These are phyloP conservation scores for Citrus reticulata DNA, from an alignment of 345 rosid genomes.

Conservation along the genomic window DNA sequence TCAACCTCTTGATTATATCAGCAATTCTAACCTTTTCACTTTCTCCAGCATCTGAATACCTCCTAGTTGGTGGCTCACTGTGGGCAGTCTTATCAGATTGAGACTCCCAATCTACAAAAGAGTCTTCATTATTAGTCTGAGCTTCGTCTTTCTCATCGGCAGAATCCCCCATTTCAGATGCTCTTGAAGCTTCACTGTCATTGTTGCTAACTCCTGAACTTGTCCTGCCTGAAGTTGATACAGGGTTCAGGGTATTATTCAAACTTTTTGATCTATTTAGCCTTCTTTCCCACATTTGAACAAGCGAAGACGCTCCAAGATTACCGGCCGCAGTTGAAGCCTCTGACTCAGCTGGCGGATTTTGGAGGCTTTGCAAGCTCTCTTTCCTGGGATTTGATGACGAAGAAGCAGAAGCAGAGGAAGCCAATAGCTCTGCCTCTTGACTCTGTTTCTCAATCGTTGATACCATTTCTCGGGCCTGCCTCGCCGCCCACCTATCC, in stretches of 20 bases:
- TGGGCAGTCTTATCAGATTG: slow-evolving; percentile 9
- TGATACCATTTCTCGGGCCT: slow-evolving; percentile 38
- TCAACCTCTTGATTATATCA: slow-evolving; percentile 62
- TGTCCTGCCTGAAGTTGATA: slow-evolving; percentile 17
- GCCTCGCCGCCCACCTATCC: slow-evolving; percentile 43
- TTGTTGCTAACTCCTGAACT: slow-evolving; percentile 15
- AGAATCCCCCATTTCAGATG: slow-evolving; percentile 17
- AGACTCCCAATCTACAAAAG: slow-evolving; percentile 30
- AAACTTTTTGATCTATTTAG: slow-evolving; percentile 36
- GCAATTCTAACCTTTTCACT: slow-evolving; percentile 54
- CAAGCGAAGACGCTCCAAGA: slow-evolving; percentile 75
- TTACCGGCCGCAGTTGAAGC: slow-evolving; percentile 5
- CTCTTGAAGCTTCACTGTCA: slow-evolving; percentile 14
- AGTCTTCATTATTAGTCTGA: slow-evolving; percentile 14
- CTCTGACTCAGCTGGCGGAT: slow-evolving; percentile 15
- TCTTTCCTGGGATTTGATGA: slow-evolving; percentile 3
- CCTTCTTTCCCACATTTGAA: slow-evolving; percentile 92
- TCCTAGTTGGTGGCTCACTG: slow-evolving; percentile 15
- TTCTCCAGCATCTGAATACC: slow-evolving; percentile 31
- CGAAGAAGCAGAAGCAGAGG: background rate
- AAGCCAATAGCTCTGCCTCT: slow-evolving; percentile 21
- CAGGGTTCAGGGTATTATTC: slow-evolving; percentile 25
- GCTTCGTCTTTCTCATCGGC: background rate
- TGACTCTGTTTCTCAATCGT: slow-evolving; percentile 29
- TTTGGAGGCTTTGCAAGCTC: background rate